These are phyloP conservation scores for Jasminum sambac DNA, from an alignment of 257 asterid genomes.

Conservation along the genomic window DNA sequence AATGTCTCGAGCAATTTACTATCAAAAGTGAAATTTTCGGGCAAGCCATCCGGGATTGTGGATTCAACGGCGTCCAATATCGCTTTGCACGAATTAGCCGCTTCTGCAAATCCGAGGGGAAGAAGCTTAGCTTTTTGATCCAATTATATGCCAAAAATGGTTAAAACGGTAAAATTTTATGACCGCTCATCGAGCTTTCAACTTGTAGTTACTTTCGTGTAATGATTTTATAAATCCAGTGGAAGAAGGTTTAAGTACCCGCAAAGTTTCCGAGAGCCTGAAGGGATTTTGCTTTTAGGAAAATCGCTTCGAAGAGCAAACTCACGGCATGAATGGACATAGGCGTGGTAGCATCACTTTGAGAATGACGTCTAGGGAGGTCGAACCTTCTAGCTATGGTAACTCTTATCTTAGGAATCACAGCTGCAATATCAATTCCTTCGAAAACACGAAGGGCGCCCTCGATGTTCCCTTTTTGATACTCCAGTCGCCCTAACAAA, in stretches of 20 bases:
- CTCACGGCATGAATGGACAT: slow-evolving; percentile 96
- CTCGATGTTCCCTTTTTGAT: slow-evolving; percentile 85
- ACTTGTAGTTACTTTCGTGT: no score
- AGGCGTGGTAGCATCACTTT: slow-evolving; percentile 54
- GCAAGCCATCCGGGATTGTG: slow-evolving; percentile 69
- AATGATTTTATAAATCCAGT: no score
- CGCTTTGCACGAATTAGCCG: slow-evolving; percentile 78
- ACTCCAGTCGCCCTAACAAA: slow-evolving; percentile 87
- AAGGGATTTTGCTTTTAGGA: slow-evolving; percentile 83
- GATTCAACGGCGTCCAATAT: slow-evolving; percentile 81
- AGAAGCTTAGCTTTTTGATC: slow-evolving; percentile 7
- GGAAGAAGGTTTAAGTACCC: slow-evolving; percentile 50
- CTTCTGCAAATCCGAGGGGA: slow-evolving; percentile 51
- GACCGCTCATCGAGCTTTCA: no score
- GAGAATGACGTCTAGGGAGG: slow-evolving; percentile 68
- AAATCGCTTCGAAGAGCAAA: slow-evolving; percentile 84
- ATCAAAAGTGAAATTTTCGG: slow-evolving; percentile 58
- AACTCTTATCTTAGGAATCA: slow-evolving; percentile 62
- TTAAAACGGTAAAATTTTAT: no score
- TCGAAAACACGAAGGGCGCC: slow-evolving; percentile 91
- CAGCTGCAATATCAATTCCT: slow-evolving; percentile 82
- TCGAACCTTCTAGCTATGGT: slow-evolving; percentile 61
- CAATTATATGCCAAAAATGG: background rate
- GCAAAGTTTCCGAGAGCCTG: slow-evolving; percentile 75
- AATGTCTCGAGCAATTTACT: slow-evolving; percentile 67